Conservation (phyloP, 495 filamentous ascomycete species). For the Annulohypoxylon bovei region DNA sequence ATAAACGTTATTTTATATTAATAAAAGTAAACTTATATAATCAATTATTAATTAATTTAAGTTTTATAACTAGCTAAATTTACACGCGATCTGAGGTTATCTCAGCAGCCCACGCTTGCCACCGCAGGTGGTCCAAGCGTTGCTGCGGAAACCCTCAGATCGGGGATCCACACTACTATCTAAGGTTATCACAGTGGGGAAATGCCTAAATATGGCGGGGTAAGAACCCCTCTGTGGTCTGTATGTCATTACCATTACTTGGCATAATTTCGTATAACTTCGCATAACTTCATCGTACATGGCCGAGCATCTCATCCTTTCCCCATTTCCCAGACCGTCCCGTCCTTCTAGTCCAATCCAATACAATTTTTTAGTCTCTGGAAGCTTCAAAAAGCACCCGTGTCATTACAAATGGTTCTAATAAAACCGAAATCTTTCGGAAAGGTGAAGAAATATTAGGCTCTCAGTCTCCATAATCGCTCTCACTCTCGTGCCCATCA, state of each 20-base stretch:
- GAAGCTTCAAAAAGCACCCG: background rate
- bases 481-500: conserved; percentile 45
- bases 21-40: too few species aligned
- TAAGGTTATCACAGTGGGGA: background rate
- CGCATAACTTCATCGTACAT: background rate
- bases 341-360: background rate
- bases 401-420: conserved; percentile 17
- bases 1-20: too few species aligned
- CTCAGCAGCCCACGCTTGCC: too few species aligned
- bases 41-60: too few species aligned
- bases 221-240: background rate
- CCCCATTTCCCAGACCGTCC: background rate
- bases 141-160: too few species aligned
- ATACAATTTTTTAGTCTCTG: background rate
- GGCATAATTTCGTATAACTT: background rate
- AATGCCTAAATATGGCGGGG: background rate
- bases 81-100: too few species aligned
- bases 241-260: conserved; percentile 21
- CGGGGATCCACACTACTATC: too few species aligned
- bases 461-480: conserved; percentile 43
- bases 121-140: too few species aligned
- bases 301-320: background rate
- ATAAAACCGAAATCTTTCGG: background rate
- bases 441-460: background rate
- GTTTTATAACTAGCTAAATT: too few species aligned